Evolutionary conservation across 306 rosid species (phyloP).

Genomic region (Cicer judaicum): DNA sequence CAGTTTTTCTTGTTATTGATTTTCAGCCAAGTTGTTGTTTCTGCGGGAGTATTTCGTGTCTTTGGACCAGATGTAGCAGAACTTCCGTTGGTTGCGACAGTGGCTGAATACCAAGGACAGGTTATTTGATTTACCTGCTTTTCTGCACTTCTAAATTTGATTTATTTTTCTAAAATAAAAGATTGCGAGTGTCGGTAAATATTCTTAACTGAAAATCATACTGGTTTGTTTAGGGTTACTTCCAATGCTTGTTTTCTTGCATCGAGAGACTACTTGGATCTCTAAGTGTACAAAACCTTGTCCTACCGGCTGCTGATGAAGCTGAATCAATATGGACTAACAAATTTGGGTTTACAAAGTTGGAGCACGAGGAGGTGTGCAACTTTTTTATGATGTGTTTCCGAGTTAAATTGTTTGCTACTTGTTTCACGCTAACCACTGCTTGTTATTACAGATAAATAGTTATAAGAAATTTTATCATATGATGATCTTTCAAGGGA

Average conservation of each 20-base stretch:
- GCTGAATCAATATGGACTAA: slow-evolving; percentile 89
- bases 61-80: slow-evolving; percentile 90
- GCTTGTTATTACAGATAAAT: slow-evolving; percentile 56
- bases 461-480: slow-evolving; percentile 66
- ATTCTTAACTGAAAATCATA: slow-evolving; percentile 13
- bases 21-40: slow-evolving; percentile 69
- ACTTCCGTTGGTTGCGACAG: slow-evolving; percentile 95
- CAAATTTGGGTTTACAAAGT: slow-evolving; percentile 82
- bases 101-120: slow-evolving; percentile 78
- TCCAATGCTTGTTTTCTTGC: slow-evolving; percentile 84
- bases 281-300: slow-evolving; percentile 65
- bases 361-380: slow-evolving; percentile 69
- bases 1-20: slow-evolving; percentile 1
- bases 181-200: neutral
- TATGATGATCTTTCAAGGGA: slow-evolving; percentile 89
- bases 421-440: slow-evolving; percentile 4
- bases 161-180: neutral
- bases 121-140: slow-evolving; percentile 46
- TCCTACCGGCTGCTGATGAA: slow-evolving; percentile 93
- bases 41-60: slow-evolving; percentile 85
- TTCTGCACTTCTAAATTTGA: neutral
- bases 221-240: slow-evolving; percentile 68
- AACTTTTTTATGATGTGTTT: neutral
- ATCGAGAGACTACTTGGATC: slow-evolving; percentile 73
- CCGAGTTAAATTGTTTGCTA: neutral